Evolutionary conservation across 495 filamentous ascomycete species (phyloP).

Genomic region (Podospora pseudoanserina): DNA sequence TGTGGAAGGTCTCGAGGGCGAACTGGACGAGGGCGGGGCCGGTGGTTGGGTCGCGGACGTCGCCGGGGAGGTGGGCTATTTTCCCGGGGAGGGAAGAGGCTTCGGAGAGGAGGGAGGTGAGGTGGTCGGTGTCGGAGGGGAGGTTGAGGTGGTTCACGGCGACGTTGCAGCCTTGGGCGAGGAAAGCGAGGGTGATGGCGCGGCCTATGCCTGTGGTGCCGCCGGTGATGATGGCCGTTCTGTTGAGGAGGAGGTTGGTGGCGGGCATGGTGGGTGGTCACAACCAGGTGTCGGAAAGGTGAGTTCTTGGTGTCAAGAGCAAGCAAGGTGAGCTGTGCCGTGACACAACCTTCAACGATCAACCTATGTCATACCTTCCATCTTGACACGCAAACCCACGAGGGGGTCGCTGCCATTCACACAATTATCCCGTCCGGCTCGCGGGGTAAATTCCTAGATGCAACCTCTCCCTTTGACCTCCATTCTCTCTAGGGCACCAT

Average conservation of each 20-base stretch:
- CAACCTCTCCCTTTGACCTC: not conserved
- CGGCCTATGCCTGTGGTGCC: slow-evolving; percentile 74
- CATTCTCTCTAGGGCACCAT: not conserved
- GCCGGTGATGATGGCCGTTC: slow-evolving; percentile 73
- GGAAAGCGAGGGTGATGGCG: slow-evolving; percentile 67
- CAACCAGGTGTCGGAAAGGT: not conserved
- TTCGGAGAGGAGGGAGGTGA: slow-evolving; percentile 52
- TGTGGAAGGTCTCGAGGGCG: slow-evolving; percentile 54
- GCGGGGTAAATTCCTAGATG: slow-evolving; percentile 9
- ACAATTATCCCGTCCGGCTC: not conserved
- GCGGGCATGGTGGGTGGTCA: slow-evolving; percentile 30
- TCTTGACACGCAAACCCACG: not conserved
- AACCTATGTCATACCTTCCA: not conserved
- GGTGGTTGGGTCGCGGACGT: slow-evolving; percentile 63
- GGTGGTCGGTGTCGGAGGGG: slow-evolving; percentile 48
- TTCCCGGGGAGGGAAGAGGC: slow-evolving; percentile 46
- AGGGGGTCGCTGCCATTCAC: not conserved
- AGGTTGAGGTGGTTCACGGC: slow-evolving; percentile 68
- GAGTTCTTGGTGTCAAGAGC: not conserved
- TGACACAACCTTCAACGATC: not conserved
- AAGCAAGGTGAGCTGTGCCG: not conserved
- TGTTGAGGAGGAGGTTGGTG: slow-evolving; percentile 57
- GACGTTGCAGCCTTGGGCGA: slow-evolving; percentile 66
- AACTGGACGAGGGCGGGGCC: slow-evolving; percentile 53
- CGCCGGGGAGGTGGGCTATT: slow-evolving; percentile 60